A percentile compares a stretch with the other conserved stretches of the same genome.
Evolutionary conservation across 2,329 filamentous ascomycete species (phyloP).

Genomic region (Colletotrichum australisinense): DNA sequence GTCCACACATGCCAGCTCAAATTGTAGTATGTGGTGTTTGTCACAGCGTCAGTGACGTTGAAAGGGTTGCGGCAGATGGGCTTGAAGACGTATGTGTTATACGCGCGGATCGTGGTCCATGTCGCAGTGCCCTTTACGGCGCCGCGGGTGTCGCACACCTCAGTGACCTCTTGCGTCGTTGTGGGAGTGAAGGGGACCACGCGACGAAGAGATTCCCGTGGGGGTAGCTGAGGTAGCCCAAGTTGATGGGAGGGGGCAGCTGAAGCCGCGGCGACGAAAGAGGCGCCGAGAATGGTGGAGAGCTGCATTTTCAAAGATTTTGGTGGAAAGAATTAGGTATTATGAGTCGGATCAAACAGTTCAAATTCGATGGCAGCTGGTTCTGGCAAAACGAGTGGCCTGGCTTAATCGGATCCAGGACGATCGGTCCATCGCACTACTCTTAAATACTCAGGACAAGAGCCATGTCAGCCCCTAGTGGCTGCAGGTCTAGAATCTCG

Average conservation of each 20-base stretch:
- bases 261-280: neutral
- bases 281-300: neutral
- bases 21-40: conserved; percentile 15
- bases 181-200: conserved; percentile 29
- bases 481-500: neutral
- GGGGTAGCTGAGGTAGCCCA: conserved; percentile 1
- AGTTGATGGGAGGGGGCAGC: conserved; percentile 22
- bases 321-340: neutral
- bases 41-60: conserved; percentile 11
- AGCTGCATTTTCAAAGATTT: neutral
- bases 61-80: conserved; percentile 32
- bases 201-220: conserved; percentile 17
- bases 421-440: neutral
- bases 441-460: neutral
- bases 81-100: conserved; percentile 12
- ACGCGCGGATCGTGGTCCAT: conserved; percentile 6
- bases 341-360: neutral
- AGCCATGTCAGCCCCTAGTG: neutral
- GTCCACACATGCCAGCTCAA: conserved; percentile 29
- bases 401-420: neutral
- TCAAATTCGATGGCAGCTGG: neutral
- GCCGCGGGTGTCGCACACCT: conserved; percentile 10
- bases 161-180: conserved; percentile 1
- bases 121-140: conserved; percentile 11
- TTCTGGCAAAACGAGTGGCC: neutral